These are phyloP conservation scores for Zymoseptoria passerinii DNA, from an alignment of 2,329 filamentous ascomycete genomes.

Conservation along the genomic window DNA sequence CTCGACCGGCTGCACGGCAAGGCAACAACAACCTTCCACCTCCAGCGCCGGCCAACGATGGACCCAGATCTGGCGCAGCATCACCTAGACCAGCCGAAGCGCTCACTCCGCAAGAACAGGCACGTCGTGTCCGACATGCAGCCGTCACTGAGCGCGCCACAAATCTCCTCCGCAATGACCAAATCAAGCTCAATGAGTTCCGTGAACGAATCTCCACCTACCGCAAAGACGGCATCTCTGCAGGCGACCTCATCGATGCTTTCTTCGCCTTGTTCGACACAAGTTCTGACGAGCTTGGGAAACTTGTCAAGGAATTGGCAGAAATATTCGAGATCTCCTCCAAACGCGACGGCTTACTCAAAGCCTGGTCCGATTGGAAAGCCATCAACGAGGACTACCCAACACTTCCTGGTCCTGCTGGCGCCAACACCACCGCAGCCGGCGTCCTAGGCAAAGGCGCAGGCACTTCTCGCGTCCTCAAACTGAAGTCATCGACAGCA, in stretches of 20 bases:
- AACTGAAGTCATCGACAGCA: constrained; percentile 60
- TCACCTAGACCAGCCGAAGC: constrained; percentile 22
- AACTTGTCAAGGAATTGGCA: constrained; percentile 80
- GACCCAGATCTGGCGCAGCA: constrained; percentile 46
- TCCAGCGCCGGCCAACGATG: constrained; percentile 26
- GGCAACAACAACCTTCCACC: constrained; percentile 1
- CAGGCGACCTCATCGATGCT: constrained; percentile 70
- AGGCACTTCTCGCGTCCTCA: constrained; percentile 55
- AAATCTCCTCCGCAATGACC: constrained; percentile 70
- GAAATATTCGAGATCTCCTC: constrained; percentile 80
- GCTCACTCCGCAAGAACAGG: constrained; percentile 68
- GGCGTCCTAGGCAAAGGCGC: constrained; percentile 43
- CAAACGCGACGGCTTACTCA: constrained; percentile 65
- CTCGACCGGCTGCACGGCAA: constrained; percentile 26
- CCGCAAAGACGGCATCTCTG: constrained; percentile 58
- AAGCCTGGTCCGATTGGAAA: constrained; percentile 91
- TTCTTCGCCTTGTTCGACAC: constrained; percentile 83
- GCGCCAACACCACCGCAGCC: constrained; percentile 52
- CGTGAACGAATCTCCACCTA: constrained; percentile 72
- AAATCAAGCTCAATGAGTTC: constrained; percentile 67
- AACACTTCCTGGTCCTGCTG: constrained; percentile 66
- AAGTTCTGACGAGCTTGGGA: constrained; percentile 71
- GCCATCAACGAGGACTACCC: constrained; percentile 96
- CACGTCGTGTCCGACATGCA: constrained; percentile 68
- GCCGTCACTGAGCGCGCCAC: constrained; percentile 80